Percentiles rank a stretch among this genome's conserved stretches.
Evolutionary conservation across 2,329 filamentous ascomycete genomes (phyloP).

Genomic region (Rhytidhysteron rufulum): DNA sequence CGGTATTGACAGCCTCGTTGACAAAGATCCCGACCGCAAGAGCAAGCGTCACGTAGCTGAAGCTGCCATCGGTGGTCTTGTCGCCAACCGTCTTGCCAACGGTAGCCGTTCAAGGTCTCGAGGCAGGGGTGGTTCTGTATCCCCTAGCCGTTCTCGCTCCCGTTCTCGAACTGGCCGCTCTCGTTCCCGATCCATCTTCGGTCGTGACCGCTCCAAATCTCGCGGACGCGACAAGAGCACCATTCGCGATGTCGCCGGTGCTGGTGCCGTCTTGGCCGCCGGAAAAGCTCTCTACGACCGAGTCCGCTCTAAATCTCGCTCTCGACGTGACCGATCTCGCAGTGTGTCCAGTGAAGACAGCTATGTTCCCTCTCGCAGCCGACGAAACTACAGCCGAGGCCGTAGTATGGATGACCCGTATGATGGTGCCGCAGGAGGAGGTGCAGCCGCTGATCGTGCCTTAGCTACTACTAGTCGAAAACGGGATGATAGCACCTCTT

Average conservation of each 20-base stretch:
- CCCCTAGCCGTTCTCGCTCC: slow-evolving; percentile 48
- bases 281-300: slow-evolving; percentile 53
- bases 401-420: slow-evolving; percentile 43
- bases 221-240: slow-evolving; percentile 43
- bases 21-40: slow-evolving; percentile 67
- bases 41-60: slow-evolving; percentile 77
- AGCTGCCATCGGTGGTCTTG: slow-evolving; percentile 82
- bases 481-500: slow-evolving; percentile 25
- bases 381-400: slow-evolving; percentile 34
- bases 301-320: slow-evolving; percentile 51
- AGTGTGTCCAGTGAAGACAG: slow-evolving; percentile 48
- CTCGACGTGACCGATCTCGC: slow-evolving; percentile 41
- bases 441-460: slow-evolving; percentile 36
- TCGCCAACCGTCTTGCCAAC: slow-evolving; percentile 81
- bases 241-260: slow-evolving; percentile 47
- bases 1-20: slow-evolving; percentile 74
- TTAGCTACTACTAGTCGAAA: slow-evolving; percentile 26
- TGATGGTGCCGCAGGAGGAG: slow-evolving; percentile 32
- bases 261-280: slow-evolving; percentile 47
- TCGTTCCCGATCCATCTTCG: slow-evolving; percentile 50
- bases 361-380: slow-evolving; percentile 49
- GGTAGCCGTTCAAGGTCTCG: slow-evolving; percentile 65
- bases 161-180: slow-evolving; percentile 61
- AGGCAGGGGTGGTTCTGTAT: slow-evolving; percentile 37
- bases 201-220: slow-evolving; percentile 44